Percentiles rank a stretch among this genome's conserved stretches.
These are phyloP conservation scores for Penicillium sclerotiorum DNA, from an alignment of 2,329 filamentous ascomycete species.

Conservation along the genomic window DNA sequence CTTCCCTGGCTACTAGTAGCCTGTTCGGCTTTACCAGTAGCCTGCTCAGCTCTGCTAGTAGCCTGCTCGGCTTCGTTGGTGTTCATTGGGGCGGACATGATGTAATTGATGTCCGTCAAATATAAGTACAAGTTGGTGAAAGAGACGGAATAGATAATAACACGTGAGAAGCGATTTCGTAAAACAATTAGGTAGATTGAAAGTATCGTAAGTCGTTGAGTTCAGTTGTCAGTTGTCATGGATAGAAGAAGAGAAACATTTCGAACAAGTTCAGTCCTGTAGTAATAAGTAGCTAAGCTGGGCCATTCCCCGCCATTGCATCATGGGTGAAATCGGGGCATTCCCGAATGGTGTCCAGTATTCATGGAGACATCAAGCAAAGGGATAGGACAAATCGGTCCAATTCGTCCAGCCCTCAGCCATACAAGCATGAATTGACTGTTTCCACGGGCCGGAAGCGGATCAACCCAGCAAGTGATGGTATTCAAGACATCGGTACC, in stretches of 20 bases:
- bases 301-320: conserved; percentile 17
- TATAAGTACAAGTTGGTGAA: not conserved
- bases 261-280: not conserved
- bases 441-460: conserved; percentile 12
- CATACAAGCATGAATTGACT: conserved; percentile 2
- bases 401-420: conserved; percentile 1
- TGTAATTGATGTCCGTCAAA: conserved; percentile 2
- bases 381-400: not conserved
- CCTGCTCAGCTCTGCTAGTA: conserved; percentile 12
- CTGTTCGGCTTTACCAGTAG: too few species aligned
- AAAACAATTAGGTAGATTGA: conserved; percentile 9
- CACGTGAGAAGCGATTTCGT: not conserved
- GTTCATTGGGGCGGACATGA: conserved; percentile 18
- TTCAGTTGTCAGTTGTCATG: conserved; percentile 14
- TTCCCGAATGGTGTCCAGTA: conserved; percentile 4
- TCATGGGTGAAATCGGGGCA: conserved; percentile 21
- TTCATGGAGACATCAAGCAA: not conserved
- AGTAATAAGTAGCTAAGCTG: conserved; percentile 16
- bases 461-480: conserved; percentile 6
- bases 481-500: conserved; percentile 7
- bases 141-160: not conserved
- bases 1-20: conserved; percentile 15
- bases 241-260: not conserved
- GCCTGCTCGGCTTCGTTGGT: conserved; percentile 13
- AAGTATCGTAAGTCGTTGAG: conserved; percentile 22